phyloP scores from a whole-genome alignment of 208 protist genomes.

The Endotrypanum monterogeii region DNA sequence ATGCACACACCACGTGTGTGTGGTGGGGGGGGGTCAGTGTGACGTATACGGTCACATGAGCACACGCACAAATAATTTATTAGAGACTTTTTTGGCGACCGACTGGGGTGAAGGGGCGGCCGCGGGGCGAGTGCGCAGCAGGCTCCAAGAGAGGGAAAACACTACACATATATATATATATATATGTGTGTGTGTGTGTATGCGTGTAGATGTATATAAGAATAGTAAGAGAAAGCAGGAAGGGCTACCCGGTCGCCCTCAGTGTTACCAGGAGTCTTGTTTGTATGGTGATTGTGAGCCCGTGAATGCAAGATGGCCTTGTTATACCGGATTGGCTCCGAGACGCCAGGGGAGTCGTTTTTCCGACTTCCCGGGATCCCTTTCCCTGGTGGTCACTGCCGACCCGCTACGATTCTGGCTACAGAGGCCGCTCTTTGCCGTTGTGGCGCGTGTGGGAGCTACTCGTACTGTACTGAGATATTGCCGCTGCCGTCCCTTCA shows the following conservation, averaged over 20 bases:
- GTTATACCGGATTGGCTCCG: neutral
- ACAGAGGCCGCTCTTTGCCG: neutral
- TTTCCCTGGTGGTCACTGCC: neutral
- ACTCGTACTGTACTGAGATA: neutral
- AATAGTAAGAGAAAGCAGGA: neutral
- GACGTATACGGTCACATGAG: too few relatives aligned
- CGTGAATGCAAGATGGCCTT: neutral
- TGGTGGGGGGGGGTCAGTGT: too few relatives aligned
- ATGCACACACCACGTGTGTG: too few relatives aligned
- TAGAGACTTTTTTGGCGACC: too few relatives aligned
- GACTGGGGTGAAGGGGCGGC: too few relatives aligned
- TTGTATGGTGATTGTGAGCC: neutral
- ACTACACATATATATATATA: too few relatives aligned
- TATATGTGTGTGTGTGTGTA: too few relatives aligned
- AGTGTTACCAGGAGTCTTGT: neutral
- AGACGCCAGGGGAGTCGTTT: neutral
- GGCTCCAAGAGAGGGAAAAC: too few relatives aligned
- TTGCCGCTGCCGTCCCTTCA: neutral
- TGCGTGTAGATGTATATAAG: too few relatives aligned
- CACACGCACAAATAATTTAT: too few relatives aligned
- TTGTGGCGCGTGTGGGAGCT: neutral
- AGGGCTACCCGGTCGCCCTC: neutral
- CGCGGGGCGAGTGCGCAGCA: too few relatives aligned
- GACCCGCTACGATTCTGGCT: neutral
- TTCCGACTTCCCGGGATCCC: neutral